These are phyloP conservation scores for Lomentospora prolificans DNA, from an alignment of 2,329 filamentous ascomycete genomes.

Conservation along the genomic window DNA sequence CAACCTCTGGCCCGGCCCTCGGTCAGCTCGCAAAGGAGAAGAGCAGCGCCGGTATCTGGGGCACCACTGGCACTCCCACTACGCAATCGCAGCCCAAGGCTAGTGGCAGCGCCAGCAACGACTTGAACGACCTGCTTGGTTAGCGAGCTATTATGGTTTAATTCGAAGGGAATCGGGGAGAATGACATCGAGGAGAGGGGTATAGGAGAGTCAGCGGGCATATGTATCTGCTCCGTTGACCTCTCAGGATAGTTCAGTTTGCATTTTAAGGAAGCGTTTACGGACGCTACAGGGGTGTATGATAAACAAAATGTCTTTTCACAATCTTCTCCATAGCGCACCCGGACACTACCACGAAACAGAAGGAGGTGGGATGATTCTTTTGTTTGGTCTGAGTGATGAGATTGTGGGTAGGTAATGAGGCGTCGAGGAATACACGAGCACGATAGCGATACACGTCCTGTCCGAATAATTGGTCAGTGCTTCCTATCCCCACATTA, in stretches of 20 bases:
- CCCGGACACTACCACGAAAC: neutral
- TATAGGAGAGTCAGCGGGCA: too few species aligned
- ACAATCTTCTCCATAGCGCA: neutral
- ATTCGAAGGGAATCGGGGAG: neutral
- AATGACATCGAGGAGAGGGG: neutral
- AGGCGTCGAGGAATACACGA: neutral
- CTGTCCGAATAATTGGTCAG: too few species aligned
- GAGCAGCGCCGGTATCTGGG: slow-evolving; percentile 90
- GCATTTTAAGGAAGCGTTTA: neutral
- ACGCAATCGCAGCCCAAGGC: slow-evolving; percentile 17
- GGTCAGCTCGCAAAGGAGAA: slow-evolving; percentile 98
- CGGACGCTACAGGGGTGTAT: too few species aligned
- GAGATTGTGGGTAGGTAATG: neutral
- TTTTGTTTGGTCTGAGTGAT: neutral
- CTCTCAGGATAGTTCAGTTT: too few species aligned
- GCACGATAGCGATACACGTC: neutral
- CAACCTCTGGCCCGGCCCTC: slow-evolving; percentile 62
- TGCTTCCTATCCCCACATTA: too few species aligned
- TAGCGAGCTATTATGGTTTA: slow-evolving; percentile 15
- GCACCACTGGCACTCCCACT: slow-evolving; percentile 44
- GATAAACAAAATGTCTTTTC: neutral
- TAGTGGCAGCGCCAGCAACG: slow-evolving; percentile 18
- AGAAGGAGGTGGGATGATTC: neutral
- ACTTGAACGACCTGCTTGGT: slow-evolving; percentile 40
- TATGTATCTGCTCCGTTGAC: too few species aligned